Conservation (phyloP, 345 rosid genomes). For the Hibiscus trionum region DNA sequence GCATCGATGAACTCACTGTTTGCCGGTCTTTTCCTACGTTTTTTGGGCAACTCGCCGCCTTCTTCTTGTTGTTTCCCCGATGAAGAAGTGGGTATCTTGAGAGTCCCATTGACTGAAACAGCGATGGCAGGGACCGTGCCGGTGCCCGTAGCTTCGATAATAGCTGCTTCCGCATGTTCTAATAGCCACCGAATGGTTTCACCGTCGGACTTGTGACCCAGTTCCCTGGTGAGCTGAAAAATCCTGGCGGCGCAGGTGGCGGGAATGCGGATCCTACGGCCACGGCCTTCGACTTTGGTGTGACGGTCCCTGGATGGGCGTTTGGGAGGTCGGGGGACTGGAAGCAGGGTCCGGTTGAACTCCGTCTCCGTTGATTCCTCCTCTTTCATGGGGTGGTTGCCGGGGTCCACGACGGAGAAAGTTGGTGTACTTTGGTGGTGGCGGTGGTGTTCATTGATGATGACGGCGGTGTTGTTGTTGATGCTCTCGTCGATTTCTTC, state of each 20-base stretch:
- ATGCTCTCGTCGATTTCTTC: constrained; percentile 31
- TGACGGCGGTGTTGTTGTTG: constrained; percentile 12
- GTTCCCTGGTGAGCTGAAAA: constrained; percentile 71
- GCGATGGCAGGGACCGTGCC: constrained; percentile 81
- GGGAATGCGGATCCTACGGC: constrained; percentile 70
- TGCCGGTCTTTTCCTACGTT: constrained; percentile 41
- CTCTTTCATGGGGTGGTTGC: constrained; percentile 28
- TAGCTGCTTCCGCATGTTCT: constrained; percentile 65
- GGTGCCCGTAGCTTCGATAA: constrained; percentile 63
- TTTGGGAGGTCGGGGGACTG: constrained; percentile 21
- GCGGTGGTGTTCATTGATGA: constrained; percentile 7
- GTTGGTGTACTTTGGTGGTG: constrained; percentile 12
- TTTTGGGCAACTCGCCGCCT: constrained; percentile 22
- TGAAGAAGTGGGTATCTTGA: constrained; percentile 50
- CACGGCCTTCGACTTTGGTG: constrained; percentile 85
- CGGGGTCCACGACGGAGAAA: constrained; percentile 27
- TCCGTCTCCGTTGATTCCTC: constrained; percentile 29
- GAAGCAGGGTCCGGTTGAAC: constrained; percentile 10
- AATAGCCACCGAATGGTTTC: constrained; percentile 73
- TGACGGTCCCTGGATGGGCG: constrained; percentile 62
- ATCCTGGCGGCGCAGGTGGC: constrained; percentile 74
- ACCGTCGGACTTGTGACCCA: constrained; percentile 72
- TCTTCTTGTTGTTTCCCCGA: constrained; percentile 16
- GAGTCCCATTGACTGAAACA: constrained; percentile 58
- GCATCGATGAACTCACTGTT: constrained; percentile 44